phyloP scores from a whole-genome alignment of 495 filamentous ascomycete genomes.

The Xylaria nigripes region DNA sequence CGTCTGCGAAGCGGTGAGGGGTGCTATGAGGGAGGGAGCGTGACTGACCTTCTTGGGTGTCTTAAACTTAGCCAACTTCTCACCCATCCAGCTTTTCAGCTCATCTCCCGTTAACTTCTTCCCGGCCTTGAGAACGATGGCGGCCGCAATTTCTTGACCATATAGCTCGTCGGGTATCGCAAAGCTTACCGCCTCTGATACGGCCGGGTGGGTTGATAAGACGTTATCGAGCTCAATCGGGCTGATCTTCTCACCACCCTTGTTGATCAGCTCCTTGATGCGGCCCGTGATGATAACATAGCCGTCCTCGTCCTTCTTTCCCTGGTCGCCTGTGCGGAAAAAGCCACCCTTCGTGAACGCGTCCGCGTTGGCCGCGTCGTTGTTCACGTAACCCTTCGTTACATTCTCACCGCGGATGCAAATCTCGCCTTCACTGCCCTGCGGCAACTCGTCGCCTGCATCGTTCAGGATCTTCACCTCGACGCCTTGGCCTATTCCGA shows the following conservation, averaged over 20 bases:
- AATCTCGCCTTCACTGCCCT: constrained; percentile 66
- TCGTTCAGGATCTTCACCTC: constrained; percentile 68
- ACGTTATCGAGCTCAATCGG: constrained; percentile 82
- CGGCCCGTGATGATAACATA: constrained; percentile 71
- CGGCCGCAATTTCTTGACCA: constrained; percentile 73
- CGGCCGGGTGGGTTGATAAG: constrained; percentile 55
- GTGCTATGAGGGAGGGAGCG: not conserved
- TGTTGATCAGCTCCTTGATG: constrained; percentile 81
- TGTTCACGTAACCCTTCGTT: constrained; percentile 76
- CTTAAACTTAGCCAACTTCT: constrained; percentile 71
- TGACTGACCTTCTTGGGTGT: constrained; percentile 65
- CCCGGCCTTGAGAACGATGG: constrained; percentile 63
- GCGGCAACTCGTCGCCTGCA: constrained; percentile 51
- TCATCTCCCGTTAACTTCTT: constrained; percentile 44
- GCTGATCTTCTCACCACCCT: constrained; percentile 74
- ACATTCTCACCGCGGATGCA: constrained; percentile 73
- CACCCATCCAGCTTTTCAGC: constrained; percentile 56
- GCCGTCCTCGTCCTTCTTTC: constrained; percentile 61
- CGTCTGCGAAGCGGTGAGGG: not conserved
- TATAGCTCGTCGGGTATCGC: constrained; percentile 68
- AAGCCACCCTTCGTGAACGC: constrained; percentile 63
- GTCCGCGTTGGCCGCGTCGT: constrained; percentile 58
- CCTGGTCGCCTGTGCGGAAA: constrained; percentile 82
- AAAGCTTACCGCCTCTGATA: constrained; percentile 73
- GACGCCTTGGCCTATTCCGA: constrained; percentile 73